Percentiles rank a stretch among this genome's conserved stretches.
These are phyloP conservation scores for Dactylella cylindrospora DNA, from an alignment of 2,329 filamentous ascomycete species.

Conservation along the genomic window DNA sequence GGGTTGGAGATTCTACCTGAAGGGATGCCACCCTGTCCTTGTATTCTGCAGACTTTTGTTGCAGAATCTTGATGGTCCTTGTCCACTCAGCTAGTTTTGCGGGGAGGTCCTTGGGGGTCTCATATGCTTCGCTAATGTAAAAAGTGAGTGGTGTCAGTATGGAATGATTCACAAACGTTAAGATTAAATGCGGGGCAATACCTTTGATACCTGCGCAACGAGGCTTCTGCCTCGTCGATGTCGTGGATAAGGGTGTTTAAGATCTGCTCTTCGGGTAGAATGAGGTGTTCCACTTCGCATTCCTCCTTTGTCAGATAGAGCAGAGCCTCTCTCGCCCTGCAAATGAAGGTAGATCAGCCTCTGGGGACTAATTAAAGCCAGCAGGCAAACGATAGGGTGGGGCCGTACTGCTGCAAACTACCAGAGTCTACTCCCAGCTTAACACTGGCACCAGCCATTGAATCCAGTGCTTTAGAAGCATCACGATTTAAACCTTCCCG, in stretches of 20 bases:
- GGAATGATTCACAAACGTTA: not conserved
- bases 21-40: constrained; percentile 58
- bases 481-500: constrained; percentile 32
- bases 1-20: constrained; percentile 45
- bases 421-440: constrained; percentile 32
- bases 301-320: constrained; percentile 61
- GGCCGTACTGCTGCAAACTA: constrained; percentile 15
- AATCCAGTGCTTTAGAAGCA: constrained; percentile 27
- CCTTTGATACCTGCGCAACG: constrained; percentile 29
- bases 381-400: not conserved
- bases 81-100: constrained; percentile 74
- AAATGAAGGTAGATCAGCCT: not conserved
- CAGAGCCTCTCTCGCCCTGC: constrained; percentile 50
- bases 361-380: not conserved
- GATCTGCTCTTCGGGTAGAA: constrained; percentile 61
- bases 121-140: constrained; percentile 21
- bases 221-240: constrained; percentile 49
- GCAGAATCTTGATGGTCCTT: constrained; percentile 68
- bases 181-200: not conserved
- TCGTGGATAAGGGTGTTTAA: constrained; percentile 61
- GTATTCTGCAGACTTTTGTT: constrained; percentile 68
- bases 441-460: constrained; percentile 26
- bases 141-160: not conserved
- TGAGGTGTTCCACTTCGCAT: constrained; percentile 60
- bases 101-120: constrained; percentile 59